Base-by-base conservation (phyloP, 2,329 filamentous ascomycete genomes). In the Fusarium scirpi region DNA sequence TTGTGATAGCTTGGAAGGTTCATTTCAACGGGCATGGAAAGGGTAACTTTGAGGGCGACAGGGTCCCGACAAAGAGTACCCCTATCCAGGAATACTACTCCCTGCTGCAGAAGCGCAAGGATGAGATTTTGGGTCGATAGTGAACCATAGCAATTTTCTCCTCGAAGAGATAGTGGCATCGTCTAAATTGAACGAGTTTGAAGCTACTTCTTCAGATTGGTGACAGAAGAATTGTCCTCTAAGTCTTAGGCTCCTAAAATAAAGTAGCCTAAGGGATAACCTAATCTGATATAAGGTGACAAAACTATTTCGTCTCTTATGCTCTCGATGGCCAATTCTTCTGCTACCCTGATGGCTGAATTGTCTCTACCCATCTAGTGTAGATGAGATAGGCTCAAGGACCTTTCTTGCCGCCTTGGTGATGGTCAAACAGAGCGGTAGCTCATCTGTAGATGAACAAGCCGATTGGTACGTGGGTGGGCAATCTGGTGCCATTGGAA, bases 1-100 rank as follows among this genome's bases (percentile, higher is more conserved):
- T 1, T 25, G 25, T n/a, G 9, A 62, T 12, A 77, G 75, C 75
- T 45, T 77, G 75, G 75, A 77, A 77, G 22, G 69, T 82, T 43
- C 81, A 82, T 62, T 82, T 82, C 67, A 78, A 81, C 24, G 80
- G 80, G 1, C 78, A 79, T 32, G 81, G 78, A 47, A 74, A 75
- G 70, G 81, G 77, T 8, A 73, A 27, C 12, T 82, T 74, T 52
- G 66, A 78, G 56, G 80, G 79, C 1, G 75, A 80, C 10, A 76
- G 73, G 16, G 61, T 67, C 40, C 73, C 77, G 9, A 72, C 72
- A 1, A 74, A 68, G 29, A 32, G 47, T 4, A 72, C 69, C 0
- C 60, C 68, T 0, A 62, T 81, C 60, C 78, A 80, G 29, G 65
- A 79, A 63, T 81, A 81, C 20, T 81, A 81, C 53, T 77, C 74